These are phyloP conservation scores for Eucalyptus tenuipes DNA, from an alignment of 345 rosid species.

Conservation along the genomic window DNA sequence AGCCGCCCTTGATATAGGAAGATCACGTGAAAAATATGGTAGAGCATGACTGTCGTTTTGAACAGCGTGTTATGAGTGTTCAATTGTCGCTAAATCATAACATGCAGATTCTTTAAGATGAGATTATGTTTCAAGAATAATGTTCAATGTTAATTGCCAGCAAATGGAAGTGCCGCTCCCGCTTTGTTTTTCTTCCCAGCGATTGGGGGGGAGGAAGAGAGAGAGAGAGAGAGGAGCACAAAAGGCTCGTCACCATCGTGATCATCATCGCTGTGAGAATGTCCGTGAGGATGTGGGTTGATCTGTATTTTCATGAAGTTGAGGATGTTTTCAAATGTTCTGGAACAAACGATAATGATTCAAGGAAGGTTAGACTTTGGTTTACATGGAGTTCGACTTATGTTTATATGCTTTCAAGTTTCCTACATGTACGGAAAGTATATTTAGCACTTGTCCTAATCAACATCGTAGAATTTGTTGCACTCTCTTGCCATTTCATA, in stretches of 20 bases:
- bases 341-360: neutral
- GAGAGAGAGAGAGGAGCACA: neutral
- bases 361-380: neutral
- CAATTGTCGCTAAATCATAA: neutral
- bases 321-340: neutral
- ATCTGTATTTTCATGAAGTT: neutral
- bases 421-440: neutral
- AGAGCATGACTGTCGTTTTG: neutral
- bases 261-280: neutral
- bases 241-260: neutral
- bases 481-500: neutral
- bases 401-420: neutral
- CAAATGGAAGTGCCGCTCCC: neutral
- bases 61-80: neutral
- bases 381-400: neutral
- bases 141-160: neutral
- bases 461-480: neutral
- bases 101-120: neutral
- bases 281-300: neutral
- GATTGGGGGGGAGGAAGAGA: neutral
- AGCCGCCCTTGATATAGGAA: neutral
- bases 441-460: neutral
- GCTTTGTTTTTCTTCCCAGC: neutral
- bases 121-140: neutral
- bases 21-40: neutral